A percentile compares a stretch with the other conserved stretches of the same genome.
Evolutionary conservation across 2,329 filamentous ascomycete genomes (phyloP).

Genomic region (Penicillium sumatraense): DNA sequence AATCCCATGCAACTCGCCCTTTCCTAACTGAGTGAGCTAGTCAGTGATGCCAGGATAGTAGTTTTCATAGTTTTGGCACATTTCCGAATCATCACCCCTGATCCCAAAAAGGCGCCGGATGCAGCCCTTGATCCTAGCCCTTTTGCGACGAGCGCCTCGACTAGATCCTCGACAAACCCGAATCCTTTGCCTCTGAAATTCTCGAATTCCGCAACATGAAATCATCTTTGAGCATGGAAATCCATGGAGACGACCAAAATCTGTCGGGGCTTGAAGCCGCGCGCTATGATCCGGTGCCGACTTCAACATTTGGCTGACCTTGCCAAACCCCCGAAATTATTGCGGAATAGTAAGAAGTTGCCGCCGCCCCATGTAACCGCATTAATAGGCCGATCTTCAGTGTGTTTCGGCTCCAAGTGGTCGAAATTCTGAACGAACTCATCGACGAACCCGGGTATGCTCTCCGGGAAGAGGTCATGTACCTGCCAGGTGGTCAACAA

Average conservation of each 20-base stretch:
- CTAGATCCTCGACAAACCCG: neutral
- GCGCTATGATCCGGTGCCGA: neutral
- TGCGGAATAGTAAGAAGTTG: neutral
- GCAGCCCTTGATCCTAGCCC: too few species aligned
- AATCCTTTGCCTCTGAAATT: neutral
- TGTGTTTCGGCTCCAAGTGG: conserved; percentile 1
- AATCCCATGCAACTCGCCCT: too few species aligned
- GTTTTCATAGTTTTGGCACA: too few species aligned
- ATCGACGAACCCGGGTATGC: neutral
- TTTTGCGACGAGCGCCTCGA: neutral
- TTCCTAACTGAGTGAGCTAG: too few species aligned
- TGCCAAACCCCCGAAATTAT: neutral
- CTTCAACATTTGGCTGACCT: neutral
- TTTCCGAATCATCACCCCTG: neutral
- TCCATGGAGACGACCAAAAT: too few species aligned
- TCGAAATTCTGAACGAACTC: neutral
- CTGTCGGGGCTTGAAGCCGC: neutral
- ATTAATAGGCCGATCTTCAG: neutral
- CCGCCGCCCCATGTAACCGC: neutral
- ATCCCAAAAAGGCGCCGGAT: neutral
- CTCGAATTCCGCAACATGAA: neutral
- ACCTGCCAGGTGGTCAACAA: neutral
- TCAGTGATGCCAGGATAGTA: too few species aligned
- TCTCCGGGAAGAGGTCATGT: neutral
- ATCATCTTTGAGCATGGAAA: too few species aligned